Conservation (phyloP, 345 rosid species). For the Schrenkiella parvula region DNA sequence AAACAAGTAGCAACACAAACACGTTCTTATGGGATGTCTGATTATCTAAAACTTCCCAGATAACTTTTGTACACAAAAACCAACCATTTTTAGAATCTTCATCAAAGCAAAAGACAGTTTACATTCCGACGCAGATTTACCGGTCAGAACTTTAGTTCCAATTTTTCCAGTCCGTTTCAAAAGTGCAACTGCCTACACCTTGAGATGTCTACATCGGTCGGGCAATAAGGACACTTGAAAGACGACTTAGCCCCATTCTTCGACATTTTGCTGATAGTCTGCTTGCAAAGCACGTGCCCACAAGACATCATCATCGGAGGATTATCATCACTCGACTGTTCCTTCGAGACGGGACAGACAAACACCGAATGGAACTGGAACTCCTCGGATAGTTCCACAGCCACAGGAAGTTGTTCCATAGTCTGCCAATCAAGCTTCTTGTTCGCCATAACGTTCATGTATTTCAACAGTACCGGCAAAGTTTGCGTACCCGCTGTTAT, state of each 20-base stretch:
- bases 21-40: conserved; percentile 2
- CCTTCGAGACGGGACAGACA: conserved; percentile 74
- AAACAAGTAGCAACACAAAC: conserved; percentile 24
- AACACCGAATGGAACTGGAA: conserved; percentile 74
- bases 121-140: conserved; percentile 19
- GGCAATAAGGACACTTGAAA: conserved; percentile 81
- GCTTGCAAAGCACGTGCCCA: conserved; percentile 79
- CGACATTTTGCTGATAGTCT: conserved; percentile 69
- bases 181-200: conserved; percentile 56
- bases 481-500: conserved; percentile 62
- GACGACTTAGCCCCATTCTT: conserved; percentile 51
- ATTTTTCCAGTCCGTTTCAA: not conserved
- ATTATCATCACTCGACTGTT: conserved; percentile 66
- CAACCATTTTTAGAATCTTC: not conserved
- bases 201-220: conserved; percentile 49
- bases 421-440: conserved; percentile 67
- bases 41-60: conserved; percentile 11
- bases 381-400: conserved; percentile 52
- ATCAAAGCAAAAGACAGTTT: conserved; percentile 8
- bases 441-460: conserved; percentile 60
- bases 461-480: conserved; percentile 64
- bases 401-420: conserved; percentile 69
- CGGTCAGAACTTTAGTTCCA: conserved; percentile 1
- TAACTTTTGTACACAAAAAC: conserved; percentile 3
- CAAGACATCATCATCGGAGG: conserved; percentile 82